Base-by-base conservation (phyloP, 257 asterid species). In the Capsicum rhomboideum region DNA sequence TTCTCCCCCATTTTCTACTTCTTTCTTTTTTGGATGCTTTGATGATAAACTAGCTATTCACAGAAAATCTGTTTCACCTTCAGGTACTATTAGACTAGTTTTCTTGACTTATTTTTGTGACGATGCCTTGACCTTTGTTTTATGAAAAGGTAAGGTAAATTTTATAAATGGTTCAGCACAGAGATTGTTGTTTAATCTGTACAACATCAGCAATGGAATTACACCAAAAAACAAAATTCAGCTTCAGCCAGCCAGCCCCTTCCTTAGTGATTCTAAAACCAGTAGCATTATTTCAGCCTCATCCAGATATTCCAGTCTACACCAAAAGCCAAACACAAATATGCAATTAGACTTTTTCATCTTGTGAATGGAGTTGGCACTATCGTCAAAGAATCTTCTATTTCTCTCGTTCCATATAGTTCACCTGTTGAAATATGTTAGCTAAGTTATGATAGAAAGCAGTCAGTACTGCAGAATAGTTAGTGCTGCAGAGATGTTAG, bases 1-100 rank as follows among this genome's bases (percentile, higher is more conserved):
- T 88, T 75, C 44, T 75, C 63, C 44, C 40, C 14, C 21, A 75
- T 49, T 49, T 49, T 75, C 81, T 16, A 49, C 10, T 75, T 74
- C 58, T 6, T 79, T 84, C 85, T 84, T 88, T 87, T 82, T 78
- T 71, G 83, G 42, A 82, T 87, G 78, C 79, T 92, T 92, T 90
- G 98, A 93, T 89, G 98, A 95, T 90, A 97, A 93, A 84, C 84
- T 97, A 91, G n/a, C n/a, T n/a, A n/a, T n/a, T n/a, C 97, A 91
- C 94, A 37, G 97, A 97, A 84, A 95, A 92, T 91, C 91, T 88
- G 58, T 92, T 93, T 86, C 98, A 95, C 90, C 97, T 97, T 83
- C 98, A 97, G 98, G 98, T 97, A 92, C 71, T 75, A 3, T 17
- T 49, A 49, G 61, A 49, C 63, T 23, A 49, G 81, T 75, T 75